phyloP scores from a whole-genome alignment of 2,329 filamentous ascomycete species.

The Sporothrix globosa region DNA sequence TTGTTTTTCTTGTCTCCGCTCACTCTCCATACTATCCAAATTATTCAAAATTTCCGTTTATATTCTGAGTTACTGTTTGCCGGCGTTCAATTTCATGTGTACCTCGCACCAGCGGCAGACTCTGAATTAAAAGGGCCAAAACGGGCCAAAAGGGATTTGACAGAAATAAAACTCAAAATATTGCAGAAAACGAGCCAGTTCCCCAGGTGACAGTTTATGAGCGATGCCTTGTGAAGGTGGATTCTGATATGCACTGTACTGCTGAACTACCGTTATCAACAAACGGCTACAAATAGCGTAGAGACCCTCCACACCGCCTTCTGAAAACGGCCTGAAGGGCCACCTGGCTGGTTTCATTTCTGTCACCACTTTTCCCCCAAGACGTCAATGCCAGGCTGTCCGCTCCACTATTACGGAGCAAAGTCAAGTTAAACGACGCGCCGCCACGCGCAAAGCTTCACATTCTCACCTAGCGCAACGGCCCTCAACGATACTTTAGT shows the following conservation, averaged over 20 bases:
- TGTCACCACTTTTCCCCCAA: background rate
- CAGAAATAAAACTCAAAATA: background rate
- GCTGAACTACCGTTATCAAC: too few species aligned
- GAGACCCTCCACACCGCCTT: conserved; percentile 32
- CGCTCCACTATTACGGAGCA: conserved; percentile 15
- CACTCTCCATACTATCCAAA: conserved; percentile 4
- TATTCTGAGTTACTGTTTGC: background rate
- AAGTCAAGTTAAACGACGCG: background rate
- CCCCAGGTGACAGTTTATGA: too few species aligned
- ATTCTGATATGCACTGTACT: background rate
- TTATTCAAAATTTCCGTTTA: background rate
- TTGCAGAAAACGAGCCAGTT: background rate
- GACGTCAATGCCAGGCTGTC: conserved; percentile 28
- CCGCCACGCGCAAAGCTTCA: conserved; percentile 15
- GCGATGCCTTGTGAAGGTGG: background rate
- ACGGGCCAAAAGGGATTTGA: background rate
- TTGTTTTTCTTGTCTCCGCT: background rate
- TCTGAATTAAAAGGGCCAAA: background rate
- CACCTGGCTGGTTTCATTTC: conserved; percentile 30
- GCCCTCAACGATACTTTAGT: background rate
- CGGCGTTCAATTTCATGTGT: background rate
- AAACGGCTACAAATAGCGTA: background rate
- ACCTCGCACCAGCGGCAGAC: background rate
- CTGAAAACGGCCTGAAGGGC: conserved; percentile 19
- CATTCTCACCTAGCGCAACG: conserved; percentile 1